Conservation (phyloP, 1,139 yeast genomes). For the Saccharomyces hybrid region DNA sequence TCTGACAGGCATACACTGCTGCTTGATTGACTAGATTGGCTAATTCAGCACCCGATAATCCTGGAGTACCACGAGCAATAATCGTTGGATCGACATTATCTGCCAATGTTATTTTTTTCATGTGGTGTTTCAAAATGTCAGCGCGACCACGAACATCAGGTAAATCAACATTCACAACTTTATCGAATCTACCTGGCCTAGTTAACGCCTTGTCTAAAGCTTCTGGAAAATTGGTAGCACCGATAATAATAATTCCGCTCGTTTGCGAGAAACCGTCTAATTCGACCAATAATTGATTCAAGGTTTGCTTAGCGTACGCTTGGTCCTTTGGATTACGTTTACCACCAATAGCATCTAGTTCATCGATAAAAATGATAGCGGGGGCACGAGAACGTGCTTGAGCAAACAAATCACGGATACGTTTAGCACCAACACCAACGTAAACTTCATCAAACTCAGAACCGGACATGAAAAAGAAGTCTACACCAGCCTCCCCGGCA, state of each 20-base stretch:
- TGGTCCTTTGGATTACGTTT: constrained; percentile 96
- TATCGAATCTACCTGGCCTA: constrained; percentile 97
- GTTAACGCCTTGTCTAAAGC: constrained; percentile 93
- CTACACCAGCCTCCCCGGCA: constrained; percentile 99
- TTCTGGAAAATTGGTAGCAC: constrained; percentile 98
- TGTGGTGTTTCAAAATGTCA: constrained; percentile 85
- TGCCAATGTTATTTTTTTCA: constrained; percentile 82
- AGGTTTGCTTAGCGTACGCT: constrained; percentile 94
- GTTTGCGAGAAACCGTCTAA: constrained; percentile 94
- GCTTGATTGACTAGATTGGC: constrained; percentile 96
- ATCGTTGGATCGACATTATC: constrained; percentile 80
- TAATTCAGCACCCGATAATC: constrained; percentile 93
- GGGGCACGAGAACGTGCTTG: constrained; percentile 96
- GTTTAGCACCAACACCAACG: constrained; percentile 98
- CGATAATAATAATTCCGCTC: constrained; percentile 89
- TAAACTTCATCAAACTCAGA: constrained; percentile 96
- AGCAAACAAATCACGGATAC: constrained; percentile 86
- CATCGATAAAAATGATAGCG: constrained; percentile 93
- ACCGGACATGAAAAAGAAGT: constrained; percentile 97
- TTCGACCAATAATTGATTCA: constrained; percentile 91
- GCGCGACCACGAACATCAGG: constrained; percentile 98
- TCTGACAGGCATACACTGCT: constrained; percentile 92
- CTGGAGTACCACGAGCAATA: constrained; percentile 95
- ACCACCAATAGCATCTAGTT: constrained; percentile 96
- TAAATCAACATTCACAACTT: constrained; percentile 86